These are phyloP conservation scores for Hirschioporus abietinus DNA, from an alignment of 768 basidiomycete genomes.

Conservation along the genomic window DNA sequence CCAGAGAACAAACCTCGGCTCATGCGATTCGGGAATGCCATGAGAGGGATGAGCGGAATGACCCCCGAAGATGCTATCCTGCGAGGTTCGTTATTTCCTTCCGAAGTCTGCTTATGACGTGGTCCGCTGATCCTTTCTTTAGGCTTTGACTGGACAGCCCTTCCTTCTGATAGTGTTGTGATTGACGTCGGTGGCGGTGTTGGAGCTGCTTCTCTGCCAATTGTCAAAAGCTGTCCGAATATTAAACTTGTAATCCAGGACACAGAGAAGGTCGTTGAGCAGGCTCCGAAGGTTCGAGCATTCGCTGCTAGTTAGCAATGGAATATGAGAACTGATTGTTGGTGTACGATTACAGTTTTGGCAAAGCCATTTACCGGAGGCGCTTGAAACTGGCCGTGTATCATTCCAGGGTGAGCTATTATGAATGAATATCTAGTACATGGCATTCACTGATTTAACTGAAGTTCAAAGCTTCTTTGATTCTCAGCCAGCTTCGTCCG, in stretches of 20 bases:
- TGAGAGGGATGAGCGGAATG: constrained; percentile 16
- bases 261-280: constrained; percentile 3
- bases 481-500: constrained; percentile 22
- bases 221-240: constrained; percentile 9
- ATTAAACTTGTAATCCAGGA: constrained; percentile 13
- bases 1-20: constrained; percentile 16
- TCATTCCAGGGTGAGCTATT: constrained; percentile 12
- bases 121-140: neutral
- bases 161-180: constrained; percentile 7
- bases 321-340: too few relatives aligned
- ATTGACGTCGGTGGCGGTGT: constrained; percentile 13
- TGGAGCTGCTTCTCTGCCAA: constrained; percentile 7
- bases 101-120: neutral
- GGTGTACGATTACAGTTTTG: constrained; percentile 16
- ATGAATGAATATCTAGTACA: neutral
- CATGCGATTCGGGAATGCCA: constrained; percentile 27
- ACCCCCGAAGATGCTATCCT: constrained; percentile 12
- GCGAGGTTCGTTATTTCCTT: constrained; percentile 5
- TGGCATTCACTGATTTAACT: neutral
- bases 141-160: constrained; percentile 11
- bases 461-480: constrained; percentile 21
- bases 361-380: constrained; percentile 13
- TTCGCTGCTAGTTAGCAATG: too few relatives aligned
- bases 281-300: constrained; percentile 20
- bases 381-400: constrained; percentile 13